Evolutionary conservation across 2,329 filamentous ascomycete genomes (phyloP), one percentile per base, ranked within the genome.

Genomic region (Colletotrichum eleusines): DNA sequence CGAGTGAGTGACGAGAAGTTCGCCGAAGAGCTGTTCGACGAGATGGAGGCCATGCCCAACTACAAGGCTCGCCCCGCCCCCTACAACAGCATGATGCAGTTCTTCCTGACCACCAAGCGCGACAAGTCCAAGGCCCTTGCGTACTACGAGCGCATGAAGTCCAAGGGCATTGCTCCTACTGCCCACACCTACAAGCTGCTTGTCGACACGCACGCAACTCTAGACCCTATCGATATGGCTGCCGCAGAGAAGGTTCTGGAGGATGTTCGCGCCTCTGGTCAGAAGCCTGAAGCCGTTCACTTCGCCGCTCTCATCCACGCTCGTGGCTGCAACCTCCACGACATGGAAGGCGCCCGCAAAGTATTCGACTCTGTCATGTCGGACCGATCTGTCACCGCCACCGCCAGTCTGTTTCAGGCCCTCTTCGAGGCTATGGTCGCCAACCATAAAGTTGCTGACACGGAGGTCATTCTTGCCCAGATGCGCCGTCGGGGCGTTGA

Each of bases 1-100:
- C 93, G 96, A 76, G 96, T 98, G 66, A 97, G 94, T 75, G 96
- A 99, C 76, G 95, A 98, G 84, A 97, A 95, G 78, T 97, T 98
- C 79, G 96, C 96, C 35, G 96, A 98, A 78, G 94, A 98, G 82
- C 90, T 98, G 76, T 99, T 99, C 78, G 94, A 98, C 78, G 96
- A 99, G 84, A 99, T 99, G 96, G 96, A 99, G 85, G 90, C 92
- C 57, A 97, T 97, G 92, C 92, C 94, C 68, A 99, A 99, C 85
- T 99, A 99, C 89, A 98, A 98, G 86, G 94, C 96, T 50, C 92
- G 96, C 12, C 95, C 96, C 33, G 96, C 96, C 31, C 96, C 96
- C 0, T 99, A 99, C 87, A 98, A 99, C 86, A 97, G 94, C 82
- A 93, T 99, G 91, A 99, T 99, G 90, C 96, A 99, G 80, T 98